Evolutionary conservation across 352 stramenopile species (phyloP).

Genomic region (Saprolegnia diclina): DNA sequence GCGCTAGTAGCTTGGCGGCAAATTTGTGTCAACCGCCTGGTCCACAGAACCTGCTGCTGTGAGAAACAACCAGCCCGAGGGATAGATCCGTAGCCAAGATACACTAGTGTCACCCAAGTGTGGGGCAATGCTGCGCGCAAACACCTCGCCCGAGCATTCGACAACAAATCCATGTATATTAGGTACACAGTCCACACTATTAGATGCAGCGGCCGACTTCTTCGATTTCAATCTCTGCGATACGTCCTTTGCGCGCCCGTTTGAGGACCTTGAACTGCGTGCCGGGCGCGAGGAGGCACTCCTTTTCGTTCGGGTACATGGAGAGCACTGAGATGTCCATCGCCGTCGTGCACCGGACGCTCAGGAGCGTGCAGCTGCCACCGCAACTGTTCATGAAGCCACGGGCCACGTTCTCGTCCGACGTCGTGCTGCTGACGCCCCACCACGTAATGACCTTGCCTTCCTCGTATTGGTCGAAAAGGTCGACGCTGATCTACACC

Average conservation of each 20-base stretch:
- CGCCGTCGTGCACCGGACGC: conserved; percentile 12
- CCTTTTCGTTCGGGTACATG: conserved; percentile 18
- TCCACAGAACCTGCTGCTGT: too few relatives aligned
- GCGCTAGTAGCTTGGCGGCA: background rate
- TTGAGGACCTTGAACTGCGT: conserved; percentile 20
- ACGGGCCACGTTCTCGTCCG: conserved; percentile 21
- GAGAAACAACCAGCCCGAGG: too few relatives aligned
- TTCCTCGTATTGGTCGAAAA: conserved; percentile 19
- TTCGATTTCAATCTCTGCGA: conserved; percentile 19
- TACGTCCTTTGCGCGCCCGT: conserved; percentile 6
- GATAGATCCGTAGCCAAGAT: too few relatives aligned
- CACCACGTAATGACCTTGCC: conserved; percentile 24
- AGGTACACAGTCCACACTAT: background rate
- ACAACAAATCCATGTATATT: background rate
- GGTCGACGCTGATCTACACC: conserved; percentile 8
- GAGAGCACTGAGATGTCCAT: conserved; percentile 25
- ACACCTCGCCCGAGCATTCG: background rate
- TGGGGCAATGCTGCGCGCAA: background rate
- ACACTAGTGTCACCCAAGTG: too few relatives aligned
- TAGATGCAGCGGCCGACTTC: conserved; percentile 19
- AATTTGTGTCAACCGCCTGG: background rate
- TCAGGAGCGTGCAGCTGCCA: conserved; percentile 5
- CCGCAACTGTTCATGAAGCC: conserved; percentile 17
- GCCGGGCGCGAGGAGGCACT: conserved; percentile 14
- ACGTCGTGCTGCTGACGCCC: conserved; percentile 17